phyloP scores from a whole-genome alignment of 1,139 yeast genomes.

The Suhomyces coccinellae region DNA sequence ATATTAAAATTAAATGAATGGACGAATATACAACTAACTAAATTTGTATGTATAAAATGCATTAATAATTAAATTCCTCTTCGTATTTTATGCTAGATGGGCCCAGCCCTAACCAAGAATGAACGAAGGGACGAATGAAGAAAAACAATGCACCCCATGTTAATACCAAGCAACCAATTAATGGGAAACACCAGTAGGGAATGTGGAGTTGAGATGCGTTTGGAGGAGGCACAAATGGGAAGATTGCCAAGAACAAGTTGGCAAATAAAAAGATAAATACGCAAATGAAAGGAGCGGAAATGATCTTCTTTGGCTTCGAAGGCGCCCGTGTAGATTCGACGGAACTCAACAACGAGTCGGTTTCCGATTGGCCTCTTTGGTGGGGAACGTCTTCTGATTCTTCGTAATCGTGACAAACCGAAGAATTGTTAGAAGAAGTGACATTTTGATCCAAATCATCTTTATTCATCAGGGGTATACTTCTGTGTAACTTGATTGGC shows the following conservation, averaged over 20 bases:
- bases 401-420: conserved; percentile 1
- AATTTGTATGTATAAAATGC: background rate
- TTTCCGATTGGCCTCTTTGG: conserved; percentile 4
- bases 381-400: background rate
- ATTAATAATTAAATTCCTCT: conserved; percentile 11
- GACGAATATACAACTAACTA: conserved; percentile 3
- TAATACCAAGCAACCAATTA: conserved; percentile 51
- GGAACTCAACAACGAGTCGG: conserved; percentile 7
- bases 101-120: conserved; percentile 12
- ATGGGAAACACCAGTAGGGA: conserved; percentile 61
- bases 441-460: background rate
- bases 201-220: conserved; percentile 26
- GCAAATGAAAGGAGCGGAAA: conserved; percentile 33
- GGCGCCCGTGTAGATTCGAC: background rate
- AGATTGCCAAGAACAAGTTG: conserved; percentile 53
- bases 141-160: conserved; percentile 44
- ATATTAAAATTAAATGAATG: conserved; percentile 6
- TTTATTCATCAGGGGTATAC: background rate
- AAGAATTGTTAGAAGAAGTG: background rate
- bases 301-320: conserved; percentile 9
- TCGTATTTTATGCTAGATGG: conserved; percentile 15
- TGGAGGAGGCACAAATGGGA: conserved; percentile 61
- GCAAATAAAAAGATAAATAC: conserved; percentile 44
- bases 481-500: conserved; percentile 2
- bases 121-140: conserved; percentile 12